Evolutionary conservation across 208 protist genomes (phyloP).

Genomic region (Angomonas desouzai): DNA sequence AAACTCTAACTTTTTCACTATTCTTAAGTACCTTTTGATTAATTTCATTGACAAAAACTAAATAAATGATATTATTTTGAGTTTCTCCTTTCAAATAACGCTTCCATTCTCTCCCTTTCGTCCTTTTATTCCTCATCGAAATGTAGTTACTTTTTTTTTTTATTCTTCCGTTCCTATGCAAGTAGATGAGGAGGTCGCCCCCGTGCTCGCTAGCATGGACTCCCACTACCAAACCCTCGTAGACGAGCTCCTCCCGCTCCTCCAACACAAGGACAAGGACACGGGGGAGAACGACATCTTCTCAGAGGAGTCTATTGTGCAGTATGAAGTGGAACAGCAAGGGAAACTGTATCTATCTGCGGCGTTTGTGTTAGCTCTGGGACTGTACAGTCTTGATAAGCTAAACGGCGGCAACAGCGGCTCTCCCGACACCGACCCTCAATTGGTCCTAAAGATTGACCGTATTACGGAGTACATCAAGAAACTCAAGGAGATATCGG

Average conservation of each 20-base stretch:
- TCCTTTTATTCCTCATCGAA: neutral
- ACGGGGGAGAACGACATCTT: constrained; percentile 4
- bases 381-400: constrained; percentile 69
- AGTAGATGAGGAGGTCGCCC: constrained; percentile 58
- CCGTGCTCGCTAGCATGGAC: constrained; percentile 44
- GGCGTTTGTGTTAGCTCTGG: constrained; percentile 60
- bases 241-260: constrained; percentile 34
- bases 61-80: too few relatives aligned
- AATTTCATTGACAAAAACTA: too few relatives aligned
- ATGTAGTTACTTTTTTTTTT: too few relatives aligned
- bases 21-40: too few relatives aligned
- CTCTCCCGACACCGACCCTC: constrained; percentile 26
- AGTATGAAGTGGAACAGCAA: constrained; percentile 76
- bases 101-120: neutral
- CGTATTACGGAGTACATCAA: constrained; percentile 84
- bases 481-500: constrained; percentile 72
- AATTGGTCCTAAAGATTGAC: constrained; percentile 81
- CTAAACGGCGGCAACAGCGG: constrained; percentile 25
- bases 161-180: too few relatives aligned
- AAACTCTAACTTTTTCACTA: too few relatives aligned
- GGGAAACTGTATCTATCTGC: constrained; percentile 71
- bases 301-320: constrained; percentile 27
- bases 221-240: constrained; percentile 27
- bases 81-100: too few relatives aligned
- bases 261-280: constrained; percentile 65